Base-by-base conservation (phyloP, 169 alveolate genomes). In the Plasmodium reichenowi region DNA sequence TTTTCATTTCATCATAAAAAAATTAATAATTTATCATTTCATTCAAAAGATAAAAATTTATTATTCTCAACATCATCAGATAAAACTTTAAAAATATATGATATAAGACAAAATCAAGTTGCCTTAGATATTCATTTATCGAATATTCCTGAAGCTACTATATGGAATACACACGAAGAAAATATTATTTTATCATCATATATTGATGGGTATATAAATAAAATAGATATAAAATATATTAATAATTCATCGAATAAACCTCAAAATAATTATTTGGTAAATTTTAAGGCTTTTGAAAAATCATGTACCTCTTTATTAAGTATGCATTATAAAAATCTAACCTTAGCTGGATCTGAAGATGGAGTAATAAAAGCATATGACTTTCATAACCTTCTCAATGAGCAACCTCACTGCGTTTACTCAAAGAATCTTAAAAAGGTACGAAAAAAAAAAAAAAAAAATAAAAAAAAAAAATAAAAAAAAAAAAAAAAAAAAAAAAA, bases 281-380 rank as follows among this genome's bases (percentile, higher is more conserved):
- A 62, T 24, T 80, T 80, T 48, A 66, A 80, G 71, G 80, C 90
- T 13, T 80, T 80, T 26, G 22, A 68, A 1, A 80, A 45, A 20
- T 70, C 90, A 3, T 80, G 90, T 64, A 38, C 70, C 22, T 66
- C 90, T 3, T 15, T 80, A 20, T 26, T 80, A 24, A 64, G 72
- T 38, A 54, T 62, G 17, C 6, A n/a, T 4, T 80, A 70, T 63
- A 71, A 68, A n/a, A 68, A 80, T 56, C 70, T 80, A 52, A 56
- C 43, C 10, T 45, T 80, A 12, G 90, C 90, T 29, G 90, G 85
- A 1, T 80, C 85, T 4, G 90, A 80, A 80, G 83, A 80, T 20
- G 90, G 90, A 15, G 22, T 66, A 10, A 60, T 80, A 26, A 66
- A 68, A 1, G 90, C 52, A 10, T 80, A 52, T 38, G 90, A 80